These are phyloP conservation scores for Cardamine chenopodiifolia DNA, from an alignment of 345 rosid species.

Conservation along the genomic window DNA sequence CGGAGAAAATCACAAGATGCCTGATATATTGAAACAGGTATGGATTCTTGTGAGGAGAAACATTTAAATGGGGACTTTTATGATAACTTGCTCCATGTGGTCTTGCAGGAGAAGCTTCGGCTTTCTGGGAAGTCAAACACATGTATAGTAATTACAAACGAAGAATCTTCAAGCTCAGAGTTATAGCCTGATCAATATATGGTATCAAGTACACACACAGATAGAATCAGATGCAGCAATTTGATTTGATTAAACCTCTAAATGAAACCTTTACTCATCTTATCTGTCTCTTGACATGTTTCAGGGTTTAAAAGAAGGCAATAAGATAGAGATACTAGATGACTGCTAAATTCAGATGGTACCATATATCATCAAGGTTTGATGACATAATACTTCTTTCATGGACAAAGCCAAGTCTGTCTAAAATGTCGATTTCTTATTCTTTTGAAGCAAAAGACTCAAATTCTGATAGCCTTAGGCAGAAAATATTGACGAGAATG, in stretches of 20 bases:
- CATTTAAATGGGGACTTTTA: conserved; percentile 3
- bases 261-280: neutral
- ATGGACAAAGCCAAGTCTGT: conserved; percentile 16
- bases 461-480: neutral
- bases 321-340: conserved; percentile 25
- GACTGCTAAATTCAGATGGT: conserved; percentile 25
- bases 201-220: neutral
- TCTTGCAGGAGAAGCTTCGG: conserved; percentile 70
- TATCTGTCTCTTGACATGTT: conserved; percentile 13
- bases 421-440: neutral
- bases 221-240: conserved; percentile 10
- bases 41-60: conserved; percentile 3
- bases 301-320: conserved; percentile 37
- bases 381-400: conserved; percentile 18
- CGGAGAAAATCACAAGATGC: conserved; percentile 45
- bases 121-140: conserved; percentile 53
- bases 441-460: conserved; percentile 12
- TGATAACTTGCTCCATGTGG: conserved; percentile 17
- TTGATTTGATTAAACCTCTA: neutral
- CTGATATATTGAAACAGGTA: conserved; percentile 53
- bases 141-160: conserved; percentile 49
- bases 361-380: conserved; percentile 17
- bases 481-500: neutral
- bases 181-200: conserved; percentile 40
- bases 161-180: conserved; percentile 51